Evolutionary conservation across 1,284 basidiomycete species (phyloP).

Genomic region (Ganoderma leucocontextum): DNA sequence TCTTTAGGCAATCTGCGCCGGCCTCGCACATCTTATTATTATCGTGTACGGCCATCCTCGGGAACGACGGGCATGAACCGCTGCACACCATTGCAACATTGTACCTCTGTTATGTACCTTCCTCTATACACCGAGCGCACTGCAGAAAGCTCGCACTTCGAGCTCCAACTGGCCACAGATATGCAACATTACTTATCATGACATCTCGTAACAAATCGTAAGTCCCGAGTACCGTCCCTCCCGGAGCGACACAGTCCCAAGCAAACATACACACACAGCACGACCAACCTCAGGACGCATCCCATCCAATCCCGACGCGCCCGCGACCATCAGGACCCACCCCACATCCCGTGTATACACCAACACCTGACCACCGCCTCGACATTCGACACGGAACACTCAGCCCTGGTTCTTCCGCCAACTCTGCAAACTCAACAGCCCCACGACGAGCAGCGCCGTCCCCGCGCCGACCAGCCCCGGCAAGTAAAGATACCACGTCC

Average conservation of each 20-base stretch:
- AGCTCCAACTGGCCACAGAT: neutral
- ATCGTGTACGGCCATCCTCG: neutral
- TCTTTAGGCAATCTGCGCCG: neutral
- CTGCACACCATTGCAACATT: neutral
- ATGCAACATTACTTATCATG: neutral
- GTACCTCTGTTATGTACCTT: neutral
- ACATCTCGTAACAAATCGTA: slow-evolving; percentile 7
- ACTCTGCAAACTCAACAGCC: slow-evolving; percentile 78
- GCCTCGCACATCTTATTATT: neutral
- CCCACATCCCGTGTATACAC: neutral
- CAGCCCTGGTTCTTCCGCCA: slow-evolving; percentile 62
- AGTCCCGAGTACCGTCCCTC: slow-evolving; percentile 4
- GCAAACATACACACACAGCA: neutral
- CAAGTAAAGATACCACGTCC: slow-evolving; percentile 79
- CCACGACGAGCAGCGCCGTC: slow-evolving; percentile 79
- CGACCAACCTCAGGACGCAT: neutral
- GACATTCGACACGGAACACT: neutral
- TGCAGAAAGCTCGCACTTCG: neutral
- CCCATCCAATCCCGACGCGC: neutral
- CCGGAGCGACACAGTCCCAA: slow-evolving; percentile 8
- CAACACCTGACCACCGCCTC: neutral
- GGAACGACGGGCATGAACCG: no score
- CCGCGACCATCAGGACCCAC: neutral
- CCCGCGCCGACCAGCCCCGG: slow-evolving; percentile 81
- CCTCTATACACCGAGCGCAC: neutral